These are phyloP conservation scores for Tulasnella sp. DNA, from an alignment of 768 basidiomycete genomes.

Conservation along the genomic window DNA sequence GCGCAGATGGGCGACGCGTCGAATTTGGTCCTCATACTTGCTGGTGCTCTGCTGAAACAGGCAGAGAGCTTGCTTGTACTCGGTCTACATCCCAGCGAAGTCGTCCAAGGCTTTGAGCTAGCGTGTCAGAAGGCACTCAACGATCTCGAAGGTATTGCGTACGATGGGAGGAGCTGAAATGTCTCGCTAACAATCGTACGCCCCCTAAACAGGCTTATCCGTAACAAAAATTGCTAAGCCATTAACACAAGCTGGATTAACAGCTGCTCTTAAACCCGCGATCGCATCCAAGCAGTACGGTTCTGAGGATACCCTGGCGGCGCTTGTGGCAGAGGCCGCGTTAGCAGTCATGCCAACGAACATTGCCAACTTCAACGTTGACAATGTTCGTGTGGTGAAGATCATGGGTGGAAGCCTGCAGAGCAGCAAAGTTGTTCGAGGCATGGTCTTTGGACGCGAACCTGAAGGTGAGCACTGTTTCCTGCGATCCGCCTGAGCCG, in stretches of 20 bases:
- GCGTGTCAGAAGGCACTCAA: slow-evolving; percentile 77
- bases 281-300: slow-evolving; percentile 99
- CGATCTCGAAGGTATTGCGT: slow-evolving; percentile 81
- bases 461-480: slow-evolving; percentile 68
- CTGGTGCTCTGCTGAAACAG: slow-evolving; percentile 90
- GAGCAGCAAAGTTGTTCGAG: slow-evolving; percentile 82
- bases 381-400: slow-evolving; percentile 97
- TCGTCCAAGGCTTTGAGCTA: slow-evolving; percentile 92
- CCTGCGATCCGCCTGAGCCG: background rate
- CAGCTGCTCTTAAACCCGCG: slow-evolving; percentile 77
- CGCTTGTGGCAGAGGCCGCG: slow-evolving; percentile 89
- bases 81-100: slow-evolving; percentile 96
- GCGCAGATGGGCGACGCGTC: slow-evolving; percentile 94
- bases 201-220: slow-evolving; percentile 55
- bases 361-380: slow-evolving; percentile 92
- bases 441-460: slow-evolving; percentile 97
- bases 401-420: slow-evolving; percentile 93
- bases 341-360: slow-evolving; percentile 86
- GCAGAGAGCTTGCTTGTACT: slow-evolving; percentile 89
- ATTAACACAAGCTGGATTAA: slow-evolving; percentile 63
- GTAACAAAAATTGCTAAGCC: slow-evolving; percentile 67
- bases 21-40: slow-evolving; percentile 91
- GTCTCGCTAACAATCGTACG: slow-evolving; percentile 28
- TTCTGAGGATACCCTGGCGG: slow-evolving; percentile 74
- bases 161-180: background rate